phyloP scores from a whole-genome alignment of 306 rosid genomes.

The Pterocarpus santalinus region DNA sequence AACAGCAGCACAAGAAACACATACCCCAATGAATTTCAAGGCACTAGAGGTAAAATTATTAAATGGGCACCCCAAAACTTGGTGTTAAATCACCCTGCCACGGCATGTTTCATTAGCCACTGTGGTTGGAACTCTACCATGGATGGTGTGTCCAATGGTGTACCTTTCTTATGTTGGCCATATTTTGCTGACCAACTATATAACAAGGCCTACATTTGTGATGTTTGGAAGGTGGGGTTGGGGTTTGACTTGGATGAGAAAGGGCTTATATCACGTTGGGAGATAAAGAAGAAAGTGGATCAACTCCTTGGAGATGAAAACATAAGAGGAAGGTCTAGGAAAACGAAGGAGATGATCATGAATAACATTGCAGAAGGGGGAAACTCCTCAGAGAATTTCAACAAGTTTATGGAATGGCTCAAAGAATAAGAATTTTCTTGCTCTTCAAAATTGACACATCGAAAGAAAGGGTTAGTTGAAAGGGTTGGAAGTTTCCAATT shows the following conservation, averaged over 20 bases:
- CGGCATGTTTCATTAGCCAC: conserved; percentile 48
- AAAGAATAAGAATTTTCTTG: background rate
- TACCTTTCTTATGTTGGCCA: conserved; percentile 52
- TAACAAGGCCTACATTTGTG: conserved; percentile 37
- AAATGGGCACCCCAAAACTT: conserved; percentile 48
- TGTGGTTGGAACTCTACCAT: conserved; percentile 56
- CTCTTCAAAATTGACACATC: too few species aligned
- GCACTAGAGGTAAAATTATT: conserved; percentile 22
- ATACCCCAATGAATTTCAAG: conserved; percentile 36
- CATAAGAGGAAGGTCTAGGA: conserved; percentile 7
- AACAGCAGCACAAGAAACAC: too few species aligned
- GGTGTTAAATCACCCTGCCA: conserved; percentile 42
- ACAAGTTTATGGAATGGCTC: conserved; percentile 41
- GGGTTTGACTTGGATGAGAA: background rate
- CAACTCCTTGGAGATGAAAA: conserved; percentile 31
- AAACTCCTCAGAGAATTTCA: conserved; percentile 32
- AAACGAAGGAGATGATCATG: conserved; percentile 1
- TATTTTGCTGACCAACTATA: conserved; percentile 45
- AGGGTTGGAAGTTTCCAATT: too few species aligned
- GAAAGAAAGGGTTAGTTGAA: too few species aligned
- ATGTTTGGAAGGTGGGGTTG: conserved; percentile 48
- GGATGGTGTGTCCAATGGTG: conserved; percentile 40
- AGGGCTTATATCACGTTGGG: background rate
- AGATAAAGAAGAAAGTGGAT: conserved; percentile 15
- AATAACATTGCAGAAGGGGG: conserved; percentile 36